Evolutionary conservation across 176 grass and related monocot species (phyloP).

Genomic region (Echinochloa phyllopogon): DNA sequence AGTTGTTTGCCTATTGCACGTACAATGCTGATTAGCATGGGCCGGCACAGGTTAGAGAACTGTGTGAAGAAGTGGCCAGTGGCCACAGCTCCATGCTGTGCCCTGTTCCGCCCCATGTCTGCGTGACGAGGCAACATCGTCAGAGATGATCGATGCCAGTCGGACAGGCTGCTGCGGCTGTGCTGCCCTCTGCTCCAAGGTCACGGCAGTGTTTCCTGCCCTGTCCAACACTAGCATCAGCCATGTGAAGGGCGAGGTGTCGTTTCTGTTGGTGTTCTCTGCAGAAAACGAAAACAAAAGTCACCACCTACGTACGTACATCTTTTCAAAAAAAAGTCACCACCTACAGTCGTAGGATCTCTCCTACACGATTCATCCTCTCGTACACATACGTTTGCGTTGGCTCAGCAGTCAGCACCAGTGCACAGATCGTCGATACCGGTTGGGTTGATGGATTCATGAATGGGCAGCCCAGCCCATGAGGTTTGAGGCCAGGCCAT

Average conservation of each 20-base stretch:
- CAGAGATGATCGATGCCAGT: background rate
- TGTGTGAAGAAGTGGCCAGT: background rate
- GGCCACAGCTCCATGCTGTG: too few species aligned
- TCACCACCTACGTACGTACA: background rate
- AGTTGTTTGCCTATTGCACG: background rate
- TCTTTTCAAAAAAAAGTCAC: too few species aligned
- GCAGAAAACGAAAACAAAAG: background rate
- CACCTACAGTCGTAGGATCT: background rate
- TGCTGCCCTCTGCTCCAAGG: constrained; percentile 2
- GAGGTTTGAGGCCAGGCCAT: background rate
- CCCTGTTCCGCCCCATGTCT: background rate
- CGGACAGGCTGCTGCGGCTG: constrained; percentile 6
- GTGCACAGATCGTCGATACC: too few species aligned
- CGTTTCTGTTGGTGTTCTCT: constrained; percentile 4
- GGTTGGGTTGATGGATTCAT: too few species aligned
- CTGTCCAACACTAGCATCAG: background rate
- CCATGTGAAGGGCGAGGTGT: constrained; percentile 23
- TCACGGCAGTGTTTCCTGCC: background rate
- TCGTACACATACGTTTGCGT: background rate
- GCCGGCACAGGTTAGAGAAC: background rate
- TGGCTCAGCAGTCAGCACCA: too few species aligned
- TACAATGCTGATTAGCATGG: background rate
- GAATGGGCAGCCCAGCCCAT: too few species aligned
- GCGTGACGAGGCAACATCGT: background rate
- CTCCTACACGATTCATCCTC: background rate